These are phyloP conservation scores for Colletotrichum paranaense DNA, from an alignment of 2,329 filamentous ascomycete genomes.

Conservation along the genomic window DNA sequence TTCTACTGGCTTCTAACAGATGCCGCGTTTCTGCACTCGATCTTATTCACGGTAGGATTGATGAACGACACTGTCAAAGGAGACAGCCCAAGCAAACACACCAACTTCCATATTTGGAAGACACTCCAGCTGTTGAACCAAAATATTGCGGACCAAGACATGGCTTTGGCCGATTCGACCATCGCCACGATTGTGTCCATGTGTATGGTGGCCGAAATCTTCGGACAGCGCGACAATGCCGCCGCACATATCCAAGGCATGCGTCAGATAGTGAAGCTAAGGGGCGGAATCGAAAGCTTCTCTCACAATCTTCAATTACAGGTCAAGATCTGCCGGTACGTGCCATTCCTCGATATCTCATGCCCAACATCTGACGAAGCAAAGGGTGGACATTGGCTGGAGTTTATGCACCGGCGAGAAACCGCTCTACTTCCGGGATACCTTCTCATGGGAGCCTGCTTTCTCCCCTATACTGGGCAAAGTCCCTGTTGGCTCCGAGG, in stretches of 20 bases:
- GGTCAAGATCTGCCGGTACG: slow-evolving; percentile 44
- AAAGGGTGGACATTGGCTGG: slow-evolving; percentile 43
- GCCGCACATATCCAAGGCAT: slow-evolving; percentile 21
- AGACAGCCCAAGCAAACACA: not conserved
- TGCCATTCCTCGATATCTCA: not conserved
- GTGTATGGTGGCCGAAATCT: slow-evolving; percentile 19
- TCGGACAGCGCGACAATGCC: slow-evolving; percentile 10
- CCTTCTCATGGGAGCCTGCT: slow-evolving; percentile 11
- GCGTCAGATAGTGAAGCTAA: slow-evolving; percentile 40
- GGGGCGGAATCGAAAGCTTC: slow-evolving; percentile 41
- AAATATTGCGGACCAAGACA: not conserved
- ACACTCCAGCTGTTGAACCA: slow-evolving; percentile 31
- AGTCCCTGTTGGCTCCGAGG: not conserved
- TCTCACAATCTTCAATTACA: slow-evolving; percentile 41
- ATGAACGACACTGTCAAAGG: slow-evolving; percentile 28
- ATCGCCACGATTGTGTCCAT: slow-evolving; percentile 26
- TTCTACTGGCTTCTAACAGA: slow-evolving; percentile 44
- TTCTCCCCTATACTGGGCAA: slow-evolving; percentile 38
- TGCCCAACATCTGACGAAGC: not conserved
- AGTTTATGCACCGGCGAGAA: slow-evolving; percentile 40
- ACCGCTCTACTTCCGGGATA: slow-evolving; percentile 38
- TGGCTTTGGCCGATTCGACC: slow-evolving; percentile 36
- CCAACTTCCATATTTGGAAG: slow-evolving; percentile 24
- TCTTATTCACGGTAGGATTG: slow-evolving; percentile 41
- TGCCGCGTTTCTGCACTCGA: slow-evolving; percentile 39